phyloP scores from a whole-genome alignment of 805 yeast species.

The Starmerella bombi region DNA sequence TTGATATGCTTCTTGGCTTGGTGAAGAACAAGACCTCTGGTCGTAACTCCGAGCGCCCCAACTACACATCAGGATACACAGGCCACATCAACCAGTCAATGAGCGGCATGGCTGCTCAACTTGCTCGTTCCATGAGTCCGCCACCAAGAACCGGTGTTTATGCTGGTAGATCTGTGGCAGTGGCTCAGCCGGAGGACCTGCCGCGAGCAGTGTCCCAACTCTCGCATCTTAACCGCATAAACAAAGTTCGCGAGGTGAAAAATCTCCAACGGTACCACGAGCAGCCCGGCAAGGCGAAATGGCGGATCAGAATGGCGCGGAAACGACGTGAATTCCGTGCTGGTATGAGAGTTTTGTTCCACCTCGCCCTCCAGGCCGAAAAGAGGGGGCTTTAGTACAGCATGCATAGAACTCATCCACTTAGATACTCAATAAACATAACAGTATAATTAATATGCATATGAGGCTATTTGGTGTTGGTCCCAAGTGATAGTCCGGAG shows the following conservation, averaged over 20 bases:
- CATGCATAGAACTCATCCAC: not conserved
- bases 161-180: constrained; percentile 26
- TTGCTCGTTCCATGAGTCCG: constrained; percentile 7
- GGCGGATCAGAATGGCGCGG: constrained; percentile 24
- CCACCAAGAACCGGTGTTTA: constrained; percentile 26
- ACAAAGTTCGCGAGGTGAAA: constrained; percentile 22
- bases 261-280: constrained; percentile 25
- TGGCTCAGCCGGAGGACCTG: constrained; percentile 19
- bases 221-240: constrained; percentile 22
- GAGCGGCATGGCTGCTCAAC: too few species aligned
- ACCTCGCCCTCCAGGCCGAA: constrained; percentile 26
- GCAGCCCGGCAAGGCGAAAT: constrained; percentile 27
- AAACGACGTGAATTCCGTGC: constrained; percentile 25
- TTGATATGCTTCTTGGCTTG: too few species aligned
- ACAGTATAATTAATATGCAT: not conserved
- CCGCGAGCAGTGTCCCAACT: constrained; percentile 21
- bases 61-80: too few species aligned
- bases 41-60: too few species aligned
- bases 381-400: constrained; percentile 13
- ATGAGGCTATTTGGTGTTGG: not conserved
- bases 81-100: too few species aligned
- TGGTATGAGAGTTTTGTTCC: constrained; percentile 27
- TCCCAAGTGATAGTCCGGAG: too few species aligned
- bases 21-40: too few species aligned
- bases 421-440: not conserved